These are phyloP conservation scores for Medicago lupulina DNA, from an alignment of 306 rosid species.

Conservation along the genomic window DNA sequence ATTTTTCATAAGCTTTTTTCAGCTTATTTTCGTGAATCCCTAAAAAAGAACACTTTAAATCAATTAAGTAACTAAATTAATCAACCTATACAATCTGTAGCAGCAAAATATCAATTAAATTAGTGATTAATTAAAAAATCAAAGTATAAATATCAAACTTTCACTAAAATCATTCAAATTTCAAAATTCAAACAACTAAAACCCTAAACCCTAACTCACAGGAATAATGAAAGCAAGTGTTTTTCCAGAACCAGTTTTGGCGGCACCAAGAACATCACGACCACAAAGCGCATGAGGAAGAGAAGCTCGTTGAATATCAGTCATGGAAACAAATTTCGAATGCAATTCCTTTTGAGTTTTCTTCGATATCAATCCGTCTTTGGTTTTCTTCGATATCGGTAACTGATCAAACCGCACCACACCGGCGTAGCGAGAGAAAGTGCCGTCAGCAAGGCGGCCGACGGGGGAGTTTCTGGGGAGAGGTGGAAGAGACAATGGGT, in stretches of 20 bases:
- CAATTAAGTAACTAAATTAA: background rate
- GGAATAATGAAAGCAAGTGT: slow-evolving; percentile 89
- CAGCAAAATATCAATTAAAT: background rate
- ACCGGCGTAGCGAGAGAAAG: slow-evolving; percentile 75
- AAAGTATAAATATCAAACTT: background rate
- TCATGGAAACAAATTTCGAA: slow-evolving; percentile 62
- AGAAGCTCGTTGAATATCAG: slow-evolving; percentile 85
- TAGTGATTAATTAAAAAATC: background rate
- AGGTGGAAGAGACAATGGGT: slow-evolving; percentile 65
- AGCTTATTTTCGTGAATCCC: no score
- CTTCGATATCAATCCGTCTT: slow-evolving; percentile 58
- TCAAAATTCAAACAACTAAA: slow-evolving; percentile 5
- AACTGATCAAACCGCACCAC: slow-evolving; percentile 61
- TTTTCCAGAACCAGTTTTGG: slow-evolving; percentile 94
- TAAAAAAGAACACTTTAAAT: background rate
- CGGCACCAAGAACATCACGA: slow-evolving; percentile 90
- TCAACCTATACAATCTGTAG: background rate
- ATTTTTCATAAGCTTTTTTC: no score
- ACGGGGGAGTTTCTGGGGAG: slow-evolving; percentile 48
- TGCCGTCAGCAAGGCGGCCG: slow-evolving; percentile 48
- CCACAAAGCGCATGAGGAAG: slow-evolving; percentile 87
- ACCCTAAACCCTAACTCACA: slow-evolving; percentile 52
- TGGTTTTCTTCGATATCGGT: slow-evolving; percentile 70
- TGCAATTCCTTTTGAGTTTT: slow-evolving; percentile 65
- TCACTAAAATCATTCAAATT: background rate